Evolutionary conservation across 78 protist genomes (phyloP), one percentile per base, ranked within the genome.

Genomic region (Emiliania huxleyi): DNA sequence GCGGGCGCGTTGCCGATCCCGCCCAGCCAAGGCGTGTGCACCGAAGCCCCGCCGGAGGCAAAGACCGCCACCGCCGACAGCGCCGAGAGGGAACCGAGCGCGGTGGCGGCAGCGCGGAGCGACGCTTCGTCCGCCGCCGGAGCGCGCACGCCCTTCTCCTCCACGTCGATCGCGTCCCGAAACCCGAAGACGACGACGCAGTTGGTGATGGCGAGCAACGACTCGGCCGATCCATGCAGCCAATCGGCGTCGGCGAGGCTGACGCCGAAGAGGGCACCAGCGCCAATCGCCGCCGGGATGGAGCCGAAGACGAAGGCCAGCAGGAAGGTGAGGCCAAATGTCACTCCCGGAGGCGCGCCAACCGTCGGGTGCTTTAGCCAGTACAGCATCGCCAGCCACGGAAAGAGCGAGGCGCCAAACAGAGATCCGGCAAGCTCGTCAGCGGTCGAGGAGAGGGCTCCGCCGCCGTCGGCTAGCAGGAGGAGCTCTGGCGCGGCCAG

Each of bases 151-250:
- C 62, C 15, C 29, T 52, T 15, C 62, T 52, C 46, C 33, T 1
- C 46, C 26, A 2, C 37, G 0, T 1, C 37, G 35, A 88, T 3
- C 18, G 90, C 93, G 26, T 33, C 77, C 26, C 49, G 37, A 15
- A 85, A 71, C 29, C 94, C 94, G 55, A 21, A 1, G 12, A 56
- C 91, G 69, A 92, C 45, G 91, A 92, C 37, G 44, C 85, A 44
- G 84, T 92, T 92, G 45, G 94, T 92, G 88, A 84, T 89, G 23
- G 94, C 84, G 40, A 92, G 83, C 56, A 92, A 69, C 69, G 87
- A 69, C 83, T 92, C 94, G 3, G 94, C 94, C 23, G 46, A 22
- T 15, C 94, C 94, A 35, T 92, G 94, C 87, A 85, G 87, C 94
- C 94, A 92, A 48, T 92, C 94, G 1, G 73, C 91, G 35, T 92